A percentile compares a stretch with the other conserved stretches of the same genome.
phyloP scores from a whole-genome alignment of 1,139 yeast species.

The Hanseniaspora sp. region DNA sequence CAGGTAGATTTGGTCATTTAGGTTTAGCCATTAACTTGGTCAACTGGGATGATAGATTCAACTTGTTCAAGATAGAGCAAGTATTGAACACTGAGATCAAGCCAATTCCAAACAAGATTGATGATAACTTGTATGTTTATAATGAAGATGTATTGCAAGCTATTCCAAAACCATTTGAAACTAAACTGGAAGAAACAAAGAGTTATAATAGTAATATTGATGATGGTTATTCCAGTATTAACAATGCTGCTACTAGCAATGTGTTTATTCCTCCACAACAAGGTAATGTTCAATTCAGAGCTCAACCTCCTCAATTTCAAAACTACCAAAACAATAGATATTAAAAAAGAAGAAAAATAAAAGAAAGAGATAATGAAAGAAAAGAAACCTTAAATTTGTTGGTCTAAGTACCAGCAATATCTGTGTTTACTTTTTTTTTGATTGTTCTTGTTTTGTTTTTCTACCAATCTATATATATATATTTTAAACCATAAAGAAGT shows the following conservation, averaged over 20 bases:
- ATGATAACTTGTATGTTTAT: slow-evolving; percentile 66
- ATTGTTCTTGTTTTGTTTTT: too few species aligned
- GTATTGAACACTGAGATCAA: slow-evolving; percentile 95
- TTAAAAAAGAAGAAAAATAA: neutral
- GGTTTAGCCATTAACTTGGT: slow-evolving; percentile 95
- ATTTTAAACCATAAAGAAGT: too few species aligned
- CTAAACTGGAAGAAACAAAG: slow-evolving; percentile 43
- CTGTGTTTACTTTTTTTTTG: too few species aligned
- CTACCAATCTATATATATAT: too few species aligned
- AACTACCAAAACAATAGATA: slow-evolving; percentile 16
- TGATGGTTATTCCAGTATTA: slow-evolving; percentile 21
- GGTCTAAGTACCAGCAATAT: too few species aligned
- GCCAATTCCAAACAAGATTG: slow-evolving; percentile 88
- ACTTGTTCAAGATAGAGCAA: slow-evolving; percentile 87
- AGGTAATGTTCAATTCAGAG: slow-evolving; percentile 19
- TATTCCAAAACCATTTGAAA: slow-evolving; percentile 66
- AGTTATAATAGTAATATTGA: slow-evolving; percentile 23
- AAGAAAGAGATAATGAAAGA: too few species aligned
- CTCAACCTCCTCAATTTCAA: slow-evolving; percentile 17
- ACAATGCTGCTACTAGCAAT: slow-evolving; percentile 18
- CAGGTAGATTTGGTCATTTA: slow-evolving; percentile 96
- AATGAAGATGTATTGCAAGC: slow-evolving; percentile 57
- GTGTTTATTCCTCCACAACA: slow-evolving; percentile 21
- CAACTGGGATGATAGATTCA: slow-evolving; percentile 94
- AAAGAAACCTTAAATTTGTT: too few species aligned